A percentile compares a stretch with the other conserved stretches of the same genome.
phyloP scores from a whole-genome alignment of 2,329 filamentous ascomycete species.

The Colletotrichum tamarilloi region DNA sequence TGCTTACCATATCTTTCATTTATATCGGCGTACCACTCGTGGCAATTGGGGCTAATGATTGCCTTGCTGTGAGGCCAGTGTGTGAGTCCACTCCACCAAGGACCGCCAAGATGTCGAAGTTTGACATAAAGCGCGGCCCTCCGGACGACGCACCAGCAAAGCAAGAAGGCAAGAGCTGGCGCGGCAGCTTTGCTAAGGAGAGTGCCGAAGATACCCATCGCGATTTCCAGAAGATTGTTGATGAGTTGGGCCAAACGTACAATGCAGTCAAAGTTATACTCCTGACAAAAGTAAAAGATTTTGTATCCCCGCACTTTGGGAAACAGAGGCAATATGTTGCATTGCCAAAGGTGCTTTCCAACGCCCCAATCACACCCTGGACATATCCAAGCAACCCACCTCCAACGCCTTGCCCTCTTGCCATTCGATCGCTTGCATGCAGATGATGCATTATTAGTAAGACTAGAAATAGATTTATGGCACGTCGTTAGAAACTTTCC shows the following conservation, averaged over 20 bases:
- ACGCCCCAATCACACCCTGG: not conserved
- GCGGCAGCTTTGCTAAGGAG: not conserved
- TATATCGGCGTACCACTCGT: slow-evolving; percentile 42
- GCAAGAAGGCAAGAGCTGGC: not conserved
- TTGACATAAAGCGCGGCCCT: slow-evolving; percentile 12
- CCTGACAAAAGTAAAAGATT: not conserved
- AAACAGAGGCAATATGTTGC: not conserved
- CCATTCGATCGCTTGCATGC: not conserved
- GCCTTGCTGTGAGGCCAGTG: slow-evolving; percentile 41
- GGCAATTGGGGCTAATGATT: slow-evolving; percentile 36
- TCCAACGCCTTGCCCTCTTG: not conserved
- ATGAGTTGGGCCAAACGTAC: not conserved
- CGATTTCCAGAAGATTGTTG: not conserved
- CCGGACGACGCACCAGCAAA: not conserved
- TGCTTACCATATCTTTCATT: slow-evolving; percentile 42
- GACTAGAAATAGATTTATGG: too few relatives aligned
- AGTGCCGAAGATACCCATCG: not conserved
- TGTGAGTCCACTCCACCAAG: slow-evolving; percentile 37
- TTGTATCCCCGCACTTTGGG: not conserved
- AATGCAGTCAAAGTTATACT: not conserved
- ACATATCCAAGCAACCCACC: not conserved
- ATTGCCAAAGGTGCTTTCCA: not conserved
- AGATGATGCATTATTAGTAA: not conserved
- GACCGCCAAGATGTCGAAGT: slow-evolving; percentile 40
- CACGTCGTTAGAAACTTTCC: too few relatives aligned